Evolutionary conservation across 257 asterid genomes (phyloP).

Genomic region (Plantago major): DNA sequence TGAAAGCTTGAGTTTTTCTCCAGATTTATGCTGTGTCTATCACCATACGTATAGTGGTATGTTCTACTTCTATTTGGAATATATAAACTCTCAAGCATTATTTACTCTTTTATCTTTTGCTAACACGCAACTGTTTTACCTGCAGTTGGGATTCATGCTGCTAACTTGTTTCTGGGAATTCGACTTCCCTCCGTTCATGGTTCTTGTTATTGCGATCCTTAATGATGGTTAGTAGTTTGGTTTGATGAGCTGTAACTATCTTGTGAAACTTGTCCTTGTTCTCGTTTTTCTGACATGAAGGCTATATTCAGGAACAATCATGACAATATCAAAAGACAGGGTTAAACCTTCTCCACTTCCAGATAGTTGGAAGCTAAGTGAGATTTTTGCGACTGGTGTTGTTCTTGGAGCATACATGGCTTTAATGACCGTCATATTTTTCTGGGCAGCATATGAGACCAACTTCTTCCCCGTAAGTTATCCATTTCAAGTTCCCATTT

Average conservation of each 20-base stretch:
- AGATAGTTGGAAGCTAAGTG: constrained; percentile 45
- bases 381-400: constrained; percentile 36
- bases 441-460: too few species aligned
- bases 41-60: constrained; percentile 35
- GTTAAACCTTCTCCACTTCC: constrained; percentile 42
- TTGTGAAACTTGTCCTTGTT: not conserved
- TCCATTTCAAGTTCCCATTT: not conserved
- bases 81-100: too few species aligned
- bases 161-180: constrained; percentile 26
- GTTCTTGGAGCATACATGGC: constrained; percentile 39
- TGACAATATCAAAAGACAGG: constrained; percentile 44
- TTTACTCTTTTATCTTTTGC: not conserved
- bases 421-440: constrained; percentile 42
- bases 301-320: constrained; percentile 31
- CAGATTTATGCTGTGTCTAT: constrained; percentile 39
- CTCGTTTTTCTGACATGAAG: constrained; percentile 10
- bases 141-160: constrained; percentile 33
- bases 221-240: constrained; percentile 27
- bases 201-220: constrained; percentile 34
- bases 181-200: constrained; percentile 40
- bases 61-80: too few species aligned
- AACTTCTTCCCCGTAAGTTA: constrained; percentile 39
- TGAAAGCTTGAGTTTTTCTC: constrained; percentile 11
- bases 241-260: not conserved
- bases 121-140: not conserved